phyloP scores from a whole-genome alignment of 495 filamentous ascomycete genomes.

The Trichoderma asperelloides region DNA sequence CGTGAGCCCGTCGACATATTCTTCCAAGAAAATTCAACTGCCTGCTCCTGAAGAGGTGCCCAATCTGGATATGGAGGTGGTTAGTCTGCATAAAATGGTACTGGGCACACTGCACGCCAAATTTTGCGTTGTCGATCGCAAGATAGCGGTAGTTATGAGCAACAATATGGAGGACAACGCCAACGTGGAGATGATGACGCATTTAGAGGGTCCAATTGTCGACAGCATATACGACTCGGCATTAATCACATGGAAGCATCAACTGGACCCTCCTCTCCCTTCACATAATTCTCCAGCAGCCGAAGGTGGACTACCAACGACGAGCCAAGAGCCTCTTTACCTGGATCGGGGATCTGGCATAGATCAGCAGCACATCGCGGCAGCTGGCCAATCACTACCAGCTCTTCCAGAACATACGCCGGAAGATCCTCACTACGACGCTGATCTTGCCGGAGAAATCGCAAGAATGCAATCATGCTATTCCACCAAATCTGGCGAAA shows the following conservation, averaged over 20 bases:
- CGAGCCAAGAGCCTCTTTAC: slow-evolving; percentile 17
- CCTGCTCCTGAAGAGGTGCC: slow-evolving; percentile 56
- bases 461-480: slow-evolving; percentile 47
- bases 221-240: slow-evolving; percentile 66
- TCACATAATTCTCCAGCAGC: slow-evolving; percentile 43
- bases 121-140: slow-evolving; percentile 66
- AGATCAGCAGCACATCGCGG: slow-evolving; percentile 19
- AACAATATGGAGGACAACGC: slow-evolving; percentile 75
- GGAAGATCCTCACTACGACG: slow-evolving; percentile 55
- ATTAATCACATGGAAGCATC: slow-evolving; percentile 61
- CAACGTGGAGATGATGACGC: slow-evolving; percentile 73
- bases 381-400: slow-evolving; percentile 16
- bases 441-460: slow-evolving; percentile 48
- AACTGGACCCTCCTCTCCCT: slow-evolving; percentile 53
- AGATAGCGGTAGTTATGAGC: slow-evolving; percentile 57
- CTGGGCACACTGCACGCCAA: slow-evolving; percentile 73
- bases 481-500: slow-evolving; percentile 39
- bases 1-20: slow-evolving; percentile 49
- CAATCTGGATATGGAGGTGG: slow-evolving; percentile 60
- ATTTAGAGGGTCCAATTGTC: slow-evolving; percentile 67
- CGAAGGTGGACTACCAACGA: slow-evolving; percentile 14
- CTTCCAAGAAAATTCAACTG: slow-evolving; percentile 46
- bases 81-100: slow-evolving; percentile 64
- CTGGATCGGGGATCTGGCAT: slow-evolving; percentile 20
- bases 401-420: slow-evolving; percentile 47